Conservation (phyloP, 2,329 filamentous ascomycete species). For the Dactylellina leptospora region DNA sequence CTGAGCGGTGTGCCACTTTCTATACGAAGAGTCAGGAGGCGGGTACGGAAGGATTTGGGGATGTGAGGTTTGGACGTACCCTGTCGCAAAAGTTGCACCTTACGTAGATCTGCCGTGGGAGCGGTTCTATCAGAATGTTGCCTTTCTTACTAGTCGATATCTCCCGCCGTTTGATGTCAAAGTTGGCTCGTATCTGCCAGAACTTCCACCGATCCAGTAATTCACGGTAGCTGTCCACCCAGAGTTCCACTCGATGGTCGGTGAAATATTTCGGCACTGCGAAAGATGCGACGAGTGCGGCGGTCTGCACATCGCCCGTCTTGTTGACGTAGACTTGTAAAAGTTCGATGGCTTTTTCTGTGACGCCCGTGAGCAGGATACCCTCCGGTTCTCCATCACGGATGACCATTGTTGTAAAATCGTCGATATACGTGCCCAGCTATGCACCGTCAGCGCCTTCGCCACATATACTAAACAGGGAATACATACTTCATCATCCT, state of each 20-base stretch:
- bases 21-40: slow-evolving; percentile 14
- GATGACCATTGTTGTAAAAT: slow-evolving; percentile 70
- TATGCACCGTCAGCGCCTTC: slow-evolving; percentile 57
- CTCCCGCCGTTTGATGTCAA: slow-evolving; percentile 78
- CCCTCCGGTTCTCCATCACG: slow-evolving; percentile 77
- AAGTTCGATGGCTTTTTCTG: slow-evolving; percentile 75
- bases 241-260: slow-evolving; percentile 77
- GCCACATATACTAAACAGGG: neutral
- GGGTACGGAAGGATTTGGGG: too few species aligned
- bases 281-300: slow-evolving; percentile 76
- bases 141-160: slow-evolving; percentile 72
- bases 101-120: slow-evolving; percentile 75
- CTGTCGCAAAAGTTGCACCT: slow-evolving; percentile 80
- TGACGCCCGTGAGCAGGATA: slow-evolving; percentile 79
- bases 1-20: slow-evolving; percentile 58
- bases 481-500: slow-evolving; percentile 63
- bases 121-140: slow-evolving; percentile 70
- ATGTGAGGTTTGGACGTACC: slow-evolving; percentile 22
- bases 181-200: slow-evolving; percentile 78
- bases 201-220: slow-evolving; percentile 76
- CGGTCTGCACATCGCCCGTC: slow-evolving; percentile 80
- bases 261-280: slow-evolving; percentile 79
- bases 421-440: slow-evolving; percentile 73
- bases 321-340: slow-evolving; percentile 78
- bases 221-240: slow-evolving; percentile 71